phyloP scores from a whole-genome alignment of 306 rosid genomes.

The Cyclanthera cordifolia region DNA sequence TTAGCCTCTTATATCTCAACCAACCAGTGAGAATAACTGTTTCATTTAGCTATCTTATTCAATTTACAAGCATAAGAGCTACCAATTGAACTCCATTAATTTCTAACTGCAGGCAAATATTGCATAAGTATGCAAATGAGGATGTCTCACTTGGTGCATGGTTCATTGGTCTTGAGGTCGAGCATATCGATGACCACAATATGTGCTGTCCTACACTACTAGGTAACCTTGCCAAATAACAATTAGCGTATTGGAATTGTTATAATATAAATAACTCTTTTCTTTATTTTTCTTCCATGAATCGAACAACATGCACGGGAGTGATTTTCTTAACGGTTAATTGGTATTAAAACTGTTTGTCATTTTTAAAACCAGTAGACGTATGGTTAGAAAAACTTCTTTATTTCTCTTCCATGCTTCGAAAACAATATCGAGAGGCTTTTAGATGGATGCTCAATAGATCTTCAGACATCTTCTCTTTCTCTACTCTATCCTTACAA shows the following conservation, averaged over 20 bases:
- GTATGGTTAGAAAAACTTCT: too few relatives aligned
- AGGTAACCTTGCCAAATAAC: neutral
- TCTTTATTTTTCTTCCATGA: neutral
- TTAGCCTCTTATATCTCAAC: constrained; percentile 10
- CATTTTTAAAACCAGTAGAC: too few relatives aligned
- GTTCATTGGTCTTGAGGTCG: constrained; percentile 12
- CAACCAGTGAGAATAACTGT: neutral
- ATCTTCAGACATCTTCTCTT: too few relatives aligned
- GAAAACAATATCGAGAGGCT: too few relatives aligned
- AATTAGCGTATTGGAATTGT: neutral
- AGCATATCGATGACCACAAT: constrained; percentile 9
- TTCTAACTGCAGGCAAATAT: constrained; percentile 11
- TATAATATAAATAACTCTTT: neutral
- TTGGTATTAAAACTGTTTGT: too few relatives aligned
- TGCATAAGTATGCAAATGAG: constrained; percentile 11
- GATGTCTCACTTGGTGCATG: constrained; percentile 6
- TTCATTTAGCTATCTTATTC: neutral
- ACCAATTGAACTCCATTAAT: neutral
- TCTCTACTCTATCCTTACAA: too few relatives aligned
- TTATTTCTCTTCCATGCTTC: too few relatives aligned
- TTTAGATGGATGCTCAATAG: too few relatives aligned
- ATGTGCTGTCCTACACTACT: constrained; percentile 1
- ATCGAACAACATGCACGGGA: neutral
- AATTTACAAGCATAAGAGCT: neutral
- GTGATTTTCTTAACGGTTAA: neutral